Conservation (phyloP, 2,329 filamentous ascomycete species). For the Madurella mycetomatis region DNA sequence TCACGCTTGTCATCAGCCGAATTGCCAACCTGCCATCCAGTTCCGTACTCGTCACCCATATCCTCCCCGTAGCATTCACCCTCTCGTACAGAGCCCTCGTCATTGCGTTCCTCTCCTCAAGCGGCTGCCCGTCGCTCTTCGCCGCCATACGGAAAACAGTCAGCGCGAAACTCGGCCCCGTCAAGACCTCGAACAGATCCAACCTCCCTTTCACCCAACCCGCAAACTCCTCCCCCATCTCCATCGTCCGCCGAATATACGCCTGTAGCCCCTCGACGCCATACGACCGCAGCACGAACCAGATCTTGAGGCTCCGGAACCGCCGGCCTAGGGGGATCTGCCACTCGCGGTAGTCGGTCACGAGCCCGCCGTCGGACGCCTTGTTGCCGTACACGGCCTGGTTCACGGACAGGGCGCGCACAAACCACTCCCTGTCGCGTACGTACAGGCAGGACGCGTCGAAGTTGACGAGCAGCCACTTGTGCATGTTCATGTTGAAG, state of each 20-base stretch:
- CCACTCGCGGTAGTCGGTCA: constrained; percentile 96
- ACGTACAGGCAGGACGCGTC: constrained; percentile 80
- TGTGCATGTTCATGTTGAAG: constrained; percentile 96
- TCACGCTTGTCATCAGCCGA: constrained; percentile 70
- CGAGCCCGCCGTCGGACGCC: constrained; percentile 74
- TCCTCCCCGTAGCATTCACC: constrained; percentile 68
- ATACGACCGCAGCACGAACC: constrained; percentile 86
- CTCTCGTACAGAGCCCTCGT: constrained; percentile 73
- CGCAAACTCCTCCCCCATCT: constrained; percentile 66
- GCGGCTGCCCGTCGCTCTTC: constrained; percentile 24
- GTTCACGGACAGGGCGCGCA: constrained; percentile 73
- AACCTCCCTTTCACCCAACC: constrained; percentile 50
- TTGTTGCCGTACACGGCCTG: constrained; percentile 62
- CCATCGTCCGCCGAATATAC: constrained; percentile 67
- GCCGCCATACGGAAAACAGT: constrained; percentile 67
- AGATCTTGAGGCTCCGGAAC: constrained; percentile 87
- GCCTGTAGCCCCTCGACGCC: constrained; percentile 65
- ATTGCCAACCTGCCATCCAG: constrained; percentile 73
- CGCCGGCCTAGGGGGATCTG: constrained; percentile 87
- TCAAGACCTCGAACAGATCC: constrained; percentile 73
- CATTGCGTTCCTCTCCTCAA: constrained; percentile 56
- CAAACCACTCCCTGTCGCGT: constrained; percentile 69
- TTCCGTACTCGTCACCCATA: constrained; percentile 77
- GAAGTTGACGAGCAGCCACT: constrained; percentile 94
- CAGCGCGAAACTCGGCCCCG: constrained; percentile 71